These are phyloP conservation scores for Larix sibirica DNA, from an alignment of 83 land plant species.

Conservation along the genomic window DNA sequence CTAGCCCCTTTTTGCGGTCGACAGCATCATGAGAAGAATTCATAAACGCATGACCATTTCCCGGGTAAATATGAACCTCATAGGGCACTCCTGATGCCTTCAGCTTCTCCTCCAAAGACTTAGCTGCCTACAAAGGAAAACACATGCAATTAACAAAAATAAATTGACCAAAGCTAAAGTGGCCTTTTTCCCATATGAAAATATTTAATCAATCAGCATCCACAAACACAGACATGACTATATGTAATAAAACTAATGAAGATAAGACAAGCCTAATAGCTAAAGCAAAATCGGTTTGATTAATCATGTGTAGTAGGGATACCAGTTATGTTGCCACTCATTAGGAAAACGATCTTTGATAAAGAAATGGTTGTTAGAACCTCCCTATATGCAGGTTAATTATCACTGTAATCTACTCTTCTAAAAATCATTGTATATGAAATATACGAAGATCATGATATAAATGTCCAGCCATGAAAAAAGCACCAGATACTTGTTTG, in stretches of 20 bases:
- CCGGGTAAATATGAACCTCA: conserved; percentile 84
- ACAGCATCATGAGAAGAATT: conserved; percentile 75
- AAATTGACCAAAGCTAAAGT: background rate
- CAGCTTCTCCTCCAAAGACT: conserved; percentile 82
- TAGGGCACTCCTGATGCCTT: conserved; percentile 64
- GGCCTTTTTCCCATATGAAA: background rate
- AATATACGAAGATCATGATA: no score
- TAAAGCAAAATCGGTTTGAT: background rate
- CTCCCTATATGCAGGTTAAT: no score
- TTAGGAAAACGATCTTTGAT: no score
- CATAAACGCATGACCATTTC: conserved; percentile 87
- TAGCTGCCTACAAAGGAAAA: conserved; percentile 63
- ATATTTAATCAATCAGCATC: background rate
- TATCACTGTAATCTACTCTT: no score
- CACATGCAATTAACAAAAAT: background rate
- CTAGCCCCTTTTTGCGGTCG: conserved; percentile 72
- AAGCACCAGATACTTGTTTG: no score
- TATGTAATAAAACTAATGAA: background rate
- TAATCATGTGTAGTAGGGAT: background rate
- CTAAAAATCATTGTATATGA: no score
- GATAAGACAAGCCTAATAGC: background rate
- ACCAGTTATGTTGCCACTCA: background rate
- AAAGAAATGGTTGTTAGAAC: no score
- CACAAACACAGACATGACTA: background rate
- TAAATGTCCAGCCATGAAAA: no score